A percentile compares a stretch with the other conserved stretches of the same genome.
Evolutionary conservation across 306 rosid species (phyloP).

Genomic region (Chamaecrista fasciculata): DNA sequence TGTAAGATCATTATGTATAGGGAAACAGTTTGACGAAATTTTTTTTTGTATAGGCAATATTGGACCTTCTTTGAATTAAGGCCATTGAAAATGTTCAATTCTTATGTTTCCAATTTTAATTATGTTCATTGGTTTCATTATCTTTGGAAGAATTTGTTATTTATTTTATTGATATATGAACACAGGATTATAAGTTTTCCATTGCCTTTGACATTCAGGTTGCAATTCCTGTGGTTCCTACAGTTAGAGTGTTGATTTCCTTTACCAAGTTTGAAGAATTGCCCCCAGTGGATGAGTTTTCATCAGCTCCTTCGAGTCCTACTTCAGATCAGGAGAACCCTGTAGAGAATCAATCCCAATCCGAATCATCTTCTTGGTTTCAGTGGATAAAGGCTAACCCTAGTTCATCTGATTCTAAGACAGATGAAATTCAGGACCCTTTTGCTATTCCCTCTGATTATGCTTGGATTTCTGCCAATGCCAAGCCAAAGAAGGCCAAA

Average conservation of each 20-base stretch:
- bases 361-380: constrained; percentile 84
- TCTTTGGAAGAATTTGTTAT: too few species aligned
- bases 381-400: constrained; percentile 69
- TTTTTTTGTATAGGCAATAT: too few species aligned
- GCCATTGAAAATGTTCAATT: not conserved
- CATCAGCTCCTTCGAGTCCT: constrained; percentile 94
- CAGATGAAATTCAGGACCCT: constrained; percentile 51
- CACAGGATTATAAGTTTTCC: not conserved
- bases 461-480: constrained; percentile 44
- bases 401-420: constrained; percentile 49
- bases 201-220: constrained; percentile 50
- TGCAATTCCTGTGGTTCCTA: constrained; percentile 84
- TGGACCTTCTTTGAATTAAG: not conserved
- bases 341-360: constrained; percentile 1
- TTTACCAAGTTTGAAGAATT: constrained; percentile 88
- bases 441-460: constrained; percentile 68
- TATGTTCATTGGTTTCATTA: not conserved
- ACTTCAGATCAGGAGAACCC: constrained; percentile 52
- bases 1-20: not conserved
- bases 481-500: constrained; percentile 46
- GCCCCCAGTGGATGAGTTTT: constrained; percentile 62
- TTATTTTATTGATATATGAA: not conserved
- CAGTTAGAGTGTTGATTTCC: constrained; percentile 78
- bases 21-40: too few species aligned
- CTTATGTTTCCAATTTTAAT: not conserved